These are phyloP conservation scores for Fonsecaea pugnacius DNA, from an alignment of 2,329 filamentous ascomycete species.

Conservation along the genomic window DNA sequence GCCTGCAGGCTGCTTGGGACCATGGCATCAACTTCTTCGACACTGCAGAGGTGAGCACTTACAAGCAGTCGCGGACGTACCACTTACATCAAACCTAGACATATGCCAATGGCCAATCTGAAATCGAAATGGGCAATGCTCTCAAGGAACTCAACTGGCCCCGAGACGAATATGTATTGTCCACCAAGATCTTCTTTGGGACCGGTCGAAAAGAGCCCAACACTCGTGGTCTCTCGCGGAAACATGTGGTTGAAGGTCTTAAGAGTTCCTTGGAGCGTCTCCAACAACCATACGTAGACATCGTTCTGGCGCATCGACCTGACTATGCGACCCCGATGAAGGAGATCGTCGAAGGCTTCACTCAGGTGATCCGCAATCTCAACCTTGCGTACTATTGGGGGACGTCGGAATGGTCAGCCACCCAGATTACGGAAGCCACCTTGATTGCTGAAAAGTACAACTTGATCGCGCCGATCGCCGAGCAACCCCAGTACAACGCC, in stretches of 20 bases:
- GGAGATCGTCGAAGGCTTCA: constrained; percentile 72
- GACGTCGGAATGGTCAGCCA: constrained; percentile 69
- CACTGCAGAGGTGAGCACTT: constrained; percentile 54
- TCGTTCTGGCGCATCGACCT: constrained; percentile 69
- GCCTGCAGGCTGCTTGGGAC: constrained; percentile 60
- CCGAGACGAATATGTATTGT: constrained; percentile 61
- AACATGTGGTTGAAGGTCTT: constrained; percentile 71
- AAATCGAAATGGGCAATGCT: constrained; percentile 59
- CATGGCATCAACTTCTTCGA: constrained; percentile 64
- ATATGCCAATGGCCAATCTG: constrained; percentile 58
- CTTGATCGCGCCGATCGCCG: constrained; percentile 67
- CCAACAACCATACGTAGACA: constrained; percentile 69
- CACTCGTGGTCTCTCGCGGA: constrained; percentile 65
- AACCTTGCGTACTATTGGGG: constrained; percentile 71
- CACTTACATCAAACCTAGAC: constrained; percentile 31
- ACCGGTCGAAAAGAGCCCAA: constrained; percentile 60
- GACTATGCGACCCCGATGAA: constrained; percentile 69
- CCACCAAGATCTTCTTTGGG: constrained; percentile 58
- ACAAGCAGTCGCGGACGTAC: neutral
- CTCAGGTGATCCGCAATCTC: constrained; percentile 69
- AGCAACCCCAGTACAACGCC: constrained; percentile 71
- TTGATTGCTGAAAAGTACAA: constrained; percentile 58
- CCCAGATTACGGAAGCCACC: constrained; percentile 66
- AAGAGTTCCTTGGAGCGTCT: constrained; percentile 64
- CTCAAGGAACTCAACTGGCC: constrained; percentile 64